Conservation (phyloP, 768 basidiomycete species). For the Trametes gibbosa region DNA sequence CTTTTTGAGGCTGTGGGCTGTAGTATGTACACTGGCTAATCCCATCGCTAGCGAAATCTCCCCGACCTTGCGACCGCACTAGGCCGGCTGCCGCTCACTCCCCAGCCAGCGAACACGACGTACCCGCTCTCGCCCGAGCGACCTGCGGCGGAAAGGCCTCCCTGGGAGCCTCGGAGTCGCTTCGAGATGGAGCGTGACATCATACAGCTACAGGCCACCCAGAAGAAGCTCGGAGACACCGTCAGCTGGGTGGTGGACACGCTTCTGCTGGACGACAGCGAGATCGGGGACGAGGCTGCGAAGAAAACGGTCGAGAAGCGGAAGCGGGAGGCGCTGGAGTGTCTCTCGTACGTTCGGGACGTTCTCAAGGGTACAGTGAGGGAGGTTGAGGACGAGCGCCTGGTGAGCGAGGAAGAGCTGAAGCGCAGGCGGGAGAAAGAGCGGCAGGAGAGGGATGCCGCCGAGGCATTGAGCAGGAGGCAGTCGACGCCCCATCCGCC, state of each 20-base stretch:
- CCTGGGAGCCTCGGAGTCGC: conserved; percentile 69
- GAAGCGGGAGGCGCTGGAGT: conserved; percentile 66
- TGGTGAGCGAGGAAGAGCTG: conserved; percentile 55
- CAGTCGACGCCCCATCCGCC: conserved; percentile 20
- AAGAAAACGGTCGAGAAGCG: conserved; percentile 42
- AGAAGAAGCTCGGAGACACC: conserved; percentile 65
- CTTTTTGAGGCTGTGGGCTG: background rate
- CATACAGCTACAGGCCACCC: conserved; percentile 48
- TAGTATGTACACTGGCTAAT: conserved; percentile 1
- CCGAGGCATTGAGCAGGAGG: conserved; percentile 17
- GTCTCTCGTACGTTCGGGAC: conserved; percentile 75
- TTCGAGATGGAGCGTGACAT: conserved; percentile 71
- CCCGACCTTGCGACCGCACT: conserved; percentile 78
- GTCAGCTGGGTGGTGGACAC: conserved; percentile 74
- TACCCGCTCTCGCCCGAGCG: conserved; percentile 67
- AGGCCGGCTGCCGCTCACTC: conserved; percentile 50
- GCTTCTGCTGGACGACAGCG: conserved; percentile 54
- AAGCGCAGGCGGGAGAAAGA: conserved; percentile 33
- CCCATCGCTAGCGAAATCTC: conserved; percentile 62
- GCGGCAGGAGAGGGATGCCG: conserved; percentile 26
- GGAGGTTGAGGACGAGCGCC: conserved; percentile 62
- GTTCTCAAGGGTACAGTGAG: conserved; percentile 52
- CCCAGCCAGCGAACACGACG: conserved; percentile 39
- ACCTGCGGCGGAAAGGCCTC: conserved; percentile 52
- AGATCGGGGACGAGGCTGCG: conserved; percentile 39